These are phyloP conservation scores for Musa troglodytarum DNA, from an alignment of 176 grass and related monocot species.

Conservation along the genomic window DNA sequence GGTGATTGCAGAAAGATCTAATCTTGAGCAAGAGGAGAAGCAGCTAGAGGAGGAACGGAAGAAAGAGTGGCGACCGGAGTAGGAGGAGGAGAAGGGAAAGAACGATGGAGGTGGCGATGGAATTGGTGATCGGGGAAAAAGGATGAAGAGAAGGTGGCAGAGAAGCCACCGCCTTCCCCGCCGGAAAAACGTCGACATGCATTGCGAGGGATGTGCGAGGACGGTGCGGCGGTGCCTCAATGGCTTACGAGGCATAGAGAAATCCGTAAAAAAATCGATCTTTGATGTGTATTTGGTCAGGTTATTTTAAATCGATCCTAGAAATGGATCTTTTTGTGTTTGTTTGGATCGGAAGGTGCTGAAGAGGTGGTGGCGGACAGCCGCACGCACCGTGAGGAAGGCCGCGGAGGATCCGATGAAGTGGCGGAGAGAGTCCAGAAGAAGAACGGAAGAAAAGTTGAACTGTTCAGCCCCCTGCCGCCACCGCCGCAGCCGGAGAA, in stretches of 20 bases:
- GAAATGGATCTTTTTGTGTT: background rate
- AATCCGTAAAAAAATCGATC: too few species aligned
- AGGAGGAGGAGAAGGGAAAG: background rate
- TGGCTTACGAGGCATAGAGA: slow-evolving; percentile 39
- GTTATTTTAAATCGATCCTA: background rate
- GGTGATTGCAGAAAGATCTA: background rate
- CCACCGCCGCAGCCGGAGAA: background rate
- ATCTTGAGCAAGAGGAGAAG: background rate
- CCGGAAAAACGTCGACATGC: slow-evolving; percentile 44
- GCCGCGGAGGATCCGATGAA: slow-evolving; percentile 6
- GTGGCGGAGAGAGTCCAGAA: slow-evolving; percentile 8
- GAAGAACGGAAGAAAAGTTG: slow-evolving; percentile 2
- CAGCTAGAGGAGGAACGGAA: slow-evolving; percentile 8
- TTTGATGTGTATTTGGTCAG: background rate
- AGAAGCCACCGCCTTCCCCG: background rate
- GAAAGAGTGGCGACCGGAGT: background rate
- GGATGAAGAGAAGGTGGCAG: background rate
- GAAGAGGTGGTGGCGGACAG: background rate
- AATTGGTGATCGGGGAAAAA: background rate
- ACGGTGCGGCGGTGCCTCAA: slow-evolving; percentile 39
- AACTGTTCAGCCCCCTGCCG: background rate
- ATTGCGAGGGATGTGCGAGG: slow-evolving; percentile 49
- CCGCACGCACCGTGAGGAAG: background rate
- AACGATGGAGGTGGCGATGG: background rate
- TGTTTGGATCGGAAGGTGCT: background rate